Evolutionary conservation across 2,329 filamentous ascomycete species (phyloP), one percentile per base, ranked within the genome.

Genomic region (Fusarium sp.): DNA sequence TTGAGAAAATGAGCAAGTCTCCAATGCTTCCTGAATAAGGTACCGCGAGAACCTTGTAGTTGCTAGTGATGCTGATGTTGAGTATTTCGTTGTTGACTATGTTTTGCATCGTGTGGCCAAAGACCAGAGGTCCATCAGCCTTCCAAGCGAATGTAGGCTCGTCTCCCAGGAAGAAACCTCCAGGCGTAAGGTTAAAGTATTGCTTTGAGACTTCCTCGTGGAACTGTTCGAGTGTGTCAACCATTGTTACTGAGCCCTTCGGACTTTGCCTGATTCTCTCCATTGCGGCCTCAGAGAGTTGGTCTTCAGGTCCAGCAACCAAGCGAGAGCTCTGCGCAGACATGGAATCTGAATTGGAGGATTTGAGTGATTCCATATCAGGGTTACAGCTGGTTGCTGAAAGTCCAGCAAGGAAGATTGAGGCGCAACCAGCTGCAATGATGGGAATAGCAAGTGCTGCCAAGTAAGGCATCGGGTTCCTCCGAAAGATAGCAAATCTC

Each of bases 111-210:
- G 23, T 55, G 18, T 61, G 58, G 16, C 48, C 58, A 23, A 61
- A 56, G 10, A 23, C 6, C 12, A 56, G 18, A 6, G 58, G 51
- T 4, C 48, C 58, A 56, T 61, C 30, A 2, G 58, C 58, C 8
- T 51, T 39, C 58, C 58, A 61, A 11, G 58, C 58, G 37, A 61
- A 56, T 1, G 51, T 61, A 0, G 58, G 54, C 11, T 57, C 30
- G 23, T 57, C 41, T 3, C 54, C 54, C 0, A 57, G 31, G n/a
- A 57, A 57, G 34, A 57, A 57, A 1, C 54, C 54, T 31, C 58
- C 58, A 0, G 58, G 51, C 6, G 34, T 54, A 12, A 61, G 40
- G 15, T 55, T 16, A n/a, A 36, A 69, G 96, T 94, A 57, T 5
- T 57, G 54, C 6, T 39, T 31, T 13, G 36, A 11, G 0, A 57